Base-by-base conservation (phyloP, 2,329 filamentous ascomycete species). In the Sporothrix brunneoviolacea region DNA sequence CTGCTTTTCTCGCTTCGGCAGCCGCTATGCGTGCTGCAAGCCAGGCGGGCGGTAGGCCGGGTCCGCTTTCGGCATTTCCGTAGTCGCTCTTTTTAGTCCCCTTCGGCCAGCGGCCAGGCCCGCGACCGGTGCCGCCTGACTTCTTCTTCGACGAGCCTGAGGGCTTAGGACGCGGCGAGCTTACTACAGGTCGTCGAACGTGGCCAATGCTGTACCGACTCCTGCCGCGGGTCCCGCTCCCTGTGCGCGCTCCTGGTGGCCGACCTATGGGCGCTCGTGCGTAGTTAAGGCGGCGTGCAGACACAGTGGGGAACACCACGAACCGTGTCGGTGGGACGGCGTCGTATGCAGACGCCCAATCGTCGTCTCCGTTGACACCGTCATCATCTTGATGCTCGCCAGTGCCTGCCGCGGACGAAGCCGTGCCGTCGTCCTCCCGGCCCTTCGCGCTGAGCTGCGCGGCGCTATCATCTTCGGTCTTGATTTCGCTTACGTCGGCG, bases 301-400 rank as follows among this genome's bases (percentile, higher is more conserved):
- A 70, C 8, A 86, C 68, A 0, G 84, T 79, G 8, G 88, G 88
- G 60, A 87, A 91, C 36, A 93, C 80, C 59, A 90, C 84, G 64
- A 89, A 94, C 30, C 88, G 79, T 2, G 74, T 81, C 0, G 82
- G 72, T 3, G 86, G 86, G 22, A 93, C 85, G 42, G 70, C 66
- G 13, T 68, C 68, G 60, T 82, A 82, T 2, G 70, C 62, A 4
- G 63, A 58, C 10, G 64, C 61, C 78, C 78, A 82, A 36, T 67
- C 61, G 8, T 65, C 61, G 8, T 65, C 61, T 4, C 44, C 36
- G 3, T 15, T 36, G 15, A 10, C 24, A 10, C 24, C 24, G 24
- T 5, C 24, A 10, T 10, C 24, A 5, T 28, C 24, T 6, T 28
- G 6, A 28, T 28, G 18, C 3, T 19, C n/a, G 16, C 21, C 21